A percentile compares a stretch with the other conserved stretches of the same genome.
These are phyloP conservation scores for Auricularia sp. DNA, from an alignment of 768 basidiomycete species.

Conservation along the genomic window DNA sequence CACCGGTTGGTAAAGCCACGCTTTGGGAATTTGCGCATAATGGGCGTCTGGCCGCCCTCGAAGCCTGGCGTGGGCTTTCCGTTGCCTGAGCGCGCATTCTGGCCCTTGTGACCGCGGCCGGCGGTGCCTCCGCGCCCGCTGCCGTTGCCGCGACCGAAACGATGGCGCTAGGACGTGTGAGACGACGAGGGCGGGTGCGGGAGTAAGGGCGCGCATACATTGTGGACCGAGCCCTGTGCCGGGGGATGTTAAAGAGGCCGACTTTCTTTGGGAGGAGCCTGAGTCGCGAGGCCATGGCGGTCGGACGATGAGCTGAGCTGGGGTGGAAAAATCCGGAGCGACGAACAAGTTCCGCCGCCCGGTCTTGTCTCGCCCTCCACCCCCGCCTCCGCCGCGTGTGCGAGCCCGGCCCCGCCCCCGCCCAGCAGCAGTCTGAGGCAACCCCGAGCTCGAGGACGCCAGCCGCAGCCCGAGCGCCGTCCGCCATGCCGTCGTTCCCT, in stretches of 20 bases:
- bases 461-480: not conserved
- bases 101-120: conserved; percentile 90
- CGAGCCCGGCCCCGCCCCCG: not conserved
- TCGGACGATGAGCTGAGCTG: too few species aligned
- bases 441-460: not conserved
- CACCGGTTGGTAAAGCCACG: conserved; percentile 83
- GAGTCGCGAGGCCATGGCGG: conserved; percentile 17
- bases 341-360: not conserved
- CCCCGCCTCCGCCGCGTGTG: not conserved
- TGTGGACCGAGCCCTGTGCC: conserved; percentile 57
- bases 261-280: conserved; percentile 33
- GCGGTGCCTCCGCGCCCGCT: conserved; percentile 88
- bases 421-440: not conserved
- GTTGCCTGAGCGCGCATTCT: conserved; percentile 83
- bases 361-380: not conserved
- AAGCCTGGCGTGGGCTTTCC: conserved; percentile 76
- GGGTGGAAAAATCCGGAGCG: not conserved
- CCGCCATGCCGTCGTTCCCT: not conserved
- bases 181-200: not conserved
- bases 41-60: conserved; percentile 94
- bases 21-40: conserved; percentile 86
- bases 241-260: conserved; percentile 64
- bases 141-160: conserved; percentile 87
- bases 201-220: conserved; percentile 29
- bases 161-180: conserved; percentile 65